A percentile compares a stretch with the other conserved stretches of the same genome.
These are phyloP conservation scores for Thamnidium elegans DNA, from an alignment of 192 early-diverging fungal species.

Conservation along the genomic window DNA sequence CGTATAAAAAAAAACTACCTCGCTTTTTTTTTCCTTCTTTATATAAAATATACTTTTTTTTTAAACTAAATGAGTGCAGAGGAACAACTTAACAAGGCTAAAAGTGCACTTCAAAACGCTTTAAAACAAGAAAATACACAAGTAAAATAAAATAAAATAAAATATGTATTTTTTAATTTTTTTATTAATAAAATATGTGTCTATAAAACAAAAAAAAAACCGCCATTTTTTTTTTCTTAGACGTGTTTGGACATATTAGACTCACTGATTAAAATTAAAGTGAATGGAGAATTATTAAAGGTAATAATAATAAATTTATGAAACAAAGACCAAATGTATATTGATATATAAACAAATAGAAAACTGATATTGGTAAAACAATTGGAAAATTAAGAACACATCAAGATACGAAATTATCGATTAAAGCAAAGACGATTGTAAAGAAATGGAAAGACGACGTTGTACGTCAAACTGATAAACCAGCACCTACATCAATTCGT, in stretches of 20 bases:
- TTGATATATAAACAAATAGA: constrained; percentile 36
- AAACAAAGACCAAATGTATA: neutral
- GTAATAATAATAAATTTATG: constrained; percentile 23
- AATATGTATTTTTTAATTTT: neutral
- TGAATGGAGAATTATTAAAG: constrained; percentile 54
- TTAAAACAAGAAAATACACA: constrained; percentile 13
- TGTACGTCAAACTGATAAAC: constrained; percentile 5
- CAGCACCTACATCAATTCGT: neutral
- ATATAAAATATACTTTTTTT: neutral
- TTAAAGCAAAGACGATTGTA: constrained; percentile 66
- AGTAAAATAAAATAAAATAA: constrained; percentile 1
- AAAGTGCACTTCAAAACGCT: constrained; percentile 22
- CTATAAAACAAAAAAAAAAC: neutral
- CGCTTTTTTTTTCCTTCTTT: neutral
- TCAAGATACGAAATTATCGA: constrained; percentile 53
- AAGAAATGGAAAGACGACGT: constrained; percentile 82
- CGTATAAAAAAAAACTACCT: neutral
- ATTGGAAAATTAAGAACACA: constrained; percentile 73
- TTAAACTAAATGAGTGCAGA: constrained; percentile 19
- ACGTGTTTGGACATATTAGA: constrained; percentile 38
- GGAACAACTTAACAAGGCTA: constrained; percentile 27
- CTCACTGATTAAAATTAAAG: constrained; percentile 43
- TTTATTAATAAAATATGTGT: neutral
- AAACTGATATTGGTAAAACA: constrained; percentile 76
- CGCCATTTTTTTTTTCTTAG: neutral